Conservation (phyloP, 106 monocot species). For the Vanilla planifolia region DNA sequence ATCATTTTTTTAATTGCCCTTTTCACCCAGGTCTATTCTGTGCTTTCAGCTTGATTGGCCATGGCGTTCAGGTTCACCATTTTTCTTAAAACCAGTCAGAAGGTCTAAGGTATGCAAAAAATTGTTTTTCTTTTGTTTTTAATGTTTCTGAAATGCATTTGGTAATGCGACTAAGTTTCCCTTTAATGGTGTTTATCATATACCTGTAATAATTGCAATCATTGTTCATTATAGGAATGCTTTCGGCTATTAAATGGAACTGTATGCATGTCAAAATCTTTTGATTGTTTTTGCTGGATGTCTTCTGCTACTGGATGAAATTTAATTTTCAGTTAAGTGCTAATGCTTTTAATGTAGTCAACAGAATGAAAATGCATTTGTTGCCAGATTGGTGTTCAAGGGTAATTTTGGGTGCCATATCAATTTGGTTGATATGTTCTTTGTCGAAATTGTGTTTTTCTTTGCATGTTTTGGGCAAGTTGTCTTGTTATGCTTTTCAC, state of each 20-base stretch:
- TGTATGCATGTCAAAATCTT: background rate
- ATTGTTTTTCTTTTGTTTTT: background rate
- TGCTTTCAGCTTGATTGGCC: slow-evolving; percentile 92
- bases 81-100: slow-evolving; percentile 62
- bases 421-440: background rate
- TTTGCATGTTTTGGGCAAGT: too few species aligned
- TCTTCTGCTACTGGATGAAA: background rate
- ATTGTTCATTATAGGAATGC: background rate
- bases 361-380: background rate
- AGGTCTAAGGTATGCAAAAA: slow-evolving; percentile 34
- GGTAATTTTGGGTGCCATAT: background rate
- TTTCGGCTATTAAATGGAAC: background rate
- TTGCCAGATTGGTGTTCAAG: background rate
- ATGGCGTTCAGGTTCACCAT: slow-evolving; percentile 55
- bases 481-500: too few species aligned
- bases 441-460: background rate
- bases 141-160: background rate
- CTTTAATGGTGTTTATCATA: background rate
- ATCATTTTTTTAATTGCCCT: slow-evolving; percentile 3
- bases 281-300: background rate
- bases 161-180: background rate
- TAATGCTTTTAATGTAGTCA: background rate
- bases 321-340: too few species aligned
- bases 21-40: slow-evolving; percentile 50
- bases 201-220: too few species aligned